Evolutionary conservation across 345 rosid genomes (phyloP).

Genomic region (Murraya koenigii): DNA sequence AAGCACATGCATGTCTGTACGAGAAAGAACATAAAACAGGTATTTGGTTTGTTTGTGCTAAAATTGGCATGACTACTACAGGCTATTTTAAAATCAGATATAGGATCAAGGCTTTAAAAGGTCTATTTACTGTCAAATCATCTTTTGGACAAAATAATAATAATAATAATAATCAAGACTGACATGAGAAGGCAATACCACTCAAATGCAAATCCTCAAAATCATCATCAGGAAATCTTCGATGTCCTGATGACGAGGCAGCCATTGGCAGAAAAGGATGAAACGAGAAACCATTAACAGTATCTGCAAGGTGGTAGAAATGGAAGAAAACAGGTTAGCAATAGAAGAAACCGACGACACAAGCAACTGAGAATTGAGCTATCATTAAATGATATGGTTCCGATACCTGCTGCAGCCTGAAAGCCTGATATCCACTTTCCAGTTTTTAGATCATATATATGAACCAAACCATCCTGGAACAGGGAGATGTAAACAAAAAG

Average conservation of each 20-base stretch:
- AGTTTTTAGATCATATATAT: slow-evolving; percentile 83
- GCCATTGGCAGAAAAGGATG: slow-evolving; percentile 95
- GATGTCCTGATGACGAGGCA: slow-evolving; percentile 89
- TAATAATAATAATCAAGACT: not conserved
- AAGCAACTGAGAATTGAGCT: not conserved
- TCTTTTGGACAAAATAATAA: not conserved
- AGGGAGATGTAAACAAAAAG: not conserved
- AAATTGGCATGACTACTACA: not conserved
- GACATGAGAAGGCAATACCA: slow-evolving; percentile 31
- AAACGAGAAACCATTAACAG: slow-evolving; percentile 79
- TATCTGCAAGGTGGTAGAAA: slow-evolving; percentile 45
- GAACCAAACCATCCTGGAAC: slow-evolving; percentile 86
- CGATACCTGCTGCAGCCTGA: slow-evolving; percentile 85
- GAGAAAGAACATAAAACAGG: not conserved
- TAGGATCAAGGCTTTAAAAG: not conserved
- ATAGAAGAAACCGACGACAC: not conserved
- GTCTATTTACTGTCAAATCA: not conserved
- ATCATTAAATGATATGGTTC: not conserved
- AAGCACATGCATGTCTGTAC: not conserved
- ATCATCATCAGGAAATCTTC: slow-evolving; percentile 69
- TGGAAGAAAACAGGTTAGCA: slow-evolving; percentile 15
- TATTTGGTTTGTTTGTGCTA: not conserved
- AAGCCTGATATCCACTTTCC: slow-evolving; percentile 87
- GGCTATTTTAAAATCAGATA: not conserved
- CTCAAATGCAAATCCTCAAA: slow-evolving; percentile 35